A percentile compares a stretch with the other conserved stretches of the same genome.
These are phyloP conservation scores for Mortierella alpina DNA, from an alignment of 192 early-diverging fungal species.

Conservation along the genomic window DNA sequence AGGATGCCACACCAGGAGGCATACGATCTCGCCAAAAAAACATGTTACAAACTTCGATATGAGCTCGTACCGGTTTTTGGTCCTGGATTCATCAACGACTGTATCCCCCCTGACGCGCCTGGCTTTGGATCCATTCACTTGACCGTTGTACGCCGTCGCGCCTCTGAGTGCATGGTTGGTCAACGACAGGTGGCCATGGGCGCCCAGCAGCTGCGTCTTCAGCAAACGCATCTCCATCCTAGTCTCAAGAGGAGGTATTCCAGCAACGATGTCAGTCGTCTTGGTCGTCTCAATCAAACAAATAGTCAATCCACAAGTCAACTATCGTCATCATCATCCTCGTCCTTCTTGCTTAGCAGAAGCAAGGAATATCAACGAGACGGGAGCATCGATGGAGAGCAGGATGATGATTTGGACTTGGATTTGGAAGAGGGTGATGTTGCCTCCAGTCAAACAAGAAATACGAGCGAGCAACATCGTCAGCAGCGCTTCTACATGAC, in stretches of 20 bases:
- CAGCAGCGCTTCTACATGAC: constrained; percentile 18
- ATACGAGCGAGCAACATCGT: constrained; percentile 5
- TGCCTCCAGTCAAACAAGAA: neutral
- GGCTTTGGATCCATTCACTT: constrained; percentile 47
- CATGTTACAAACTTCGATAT: constrained; percentile 45
- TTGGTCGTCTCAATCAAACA: constrained; percentile 31
- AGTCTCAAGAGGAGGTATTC: constrained; percentile 45
- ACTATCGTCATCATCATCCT: constrained; percentile 16
- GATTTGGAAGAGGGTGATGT: constrained; percentile 21
- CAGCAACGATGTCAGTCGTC: constrained; percentile 49
- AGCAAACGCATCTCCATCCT: constrained; percentile 42
- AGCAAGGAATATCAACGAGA: constrained; percentile 22
- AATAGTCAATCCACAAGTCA: constrained; percentile 26
- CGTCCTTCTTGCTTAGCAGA: constrained; percentile 27
- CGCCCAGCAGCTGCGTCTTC: constrained; percentile 44
- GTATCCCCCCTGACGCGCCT: constrained; percentile 41
- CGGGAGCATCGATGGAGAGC: constrained; percentile 21
- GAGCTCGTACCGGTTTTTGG: constrained; percentile 50
- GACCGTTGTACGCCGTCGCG: constrained; percentile 41
- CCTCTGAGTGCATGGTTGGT: constrained; percentile 47
- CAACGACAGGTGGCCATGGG: constrained; percentile 27
- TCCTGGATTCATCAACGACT: constrained; percentile 47
- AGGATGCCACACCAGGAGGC: constrained; percentile 52
- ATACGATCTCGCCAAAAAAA: constrained; percentile 50
- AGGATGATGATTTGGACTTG: constrained; percentile 29